Conservation (phyloP, 139 green algal genomes). For the Micractinium sp. region DNA sequence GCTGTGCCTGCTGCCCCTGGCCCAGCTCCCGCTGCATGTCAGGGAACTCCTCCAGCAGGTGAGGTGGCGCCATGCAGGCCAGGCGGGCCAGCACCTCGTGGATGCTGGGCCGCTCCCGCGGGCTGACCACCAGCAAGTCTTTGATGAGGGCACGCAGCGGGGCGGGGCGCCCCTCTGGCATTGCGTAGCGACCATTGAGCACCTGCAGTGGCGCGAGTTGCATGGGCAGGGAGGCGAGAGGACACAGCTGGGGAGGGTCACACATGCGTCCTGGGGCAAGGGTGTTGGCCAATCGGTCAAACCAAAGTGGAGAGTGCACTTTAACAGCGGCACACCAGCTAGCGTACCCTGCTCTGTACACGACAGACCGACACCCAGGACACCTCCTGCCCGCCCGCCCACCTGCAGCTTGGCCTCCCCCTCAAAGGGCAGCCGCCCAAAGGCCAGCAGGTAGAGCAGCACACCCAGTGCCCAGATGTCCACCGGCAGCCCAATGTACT, state of each 20-base stretch:
- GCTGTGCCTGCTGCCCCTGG: not conserved
- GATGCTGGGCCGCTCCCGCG: conserved; percentile 11
- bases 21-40: not conserved
- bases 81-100: conserved; percentile 12
- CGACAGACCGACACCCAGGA: not conserved
- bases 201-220: conserved; percentile 42
- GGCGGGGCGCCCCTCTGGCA: conserved; percentile 51
- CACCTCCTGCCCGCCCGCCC: not conserved
- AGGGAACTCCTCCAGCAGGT: not conserved
- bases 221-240: not conserved
- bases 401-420: conserved; percentile 78
- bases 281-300: no score
- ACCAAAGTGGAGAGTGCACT: not conserved
- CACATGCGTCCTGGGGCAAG: no score
- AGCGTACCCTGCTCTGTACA: no score
- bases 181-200: conserved; percentile 74
- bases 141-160: conserved; percentile 21
- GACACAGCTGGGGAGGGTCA: not conserved
- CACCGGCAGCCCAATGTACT: conserved; percentile 80
- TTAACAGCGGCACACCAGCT: no score
- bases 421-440: conserved; percentile 82
- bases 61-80: not conserved
- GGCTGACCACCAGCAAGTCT: conserved; percentile 10
- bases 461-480: conserved; percentile 91
- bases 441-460: conserved; percentile 84